Evolutionary conservation across 768 basidiomycete species (phyloP).

Genomic region (Pisolithus tinctorius): DNA sequence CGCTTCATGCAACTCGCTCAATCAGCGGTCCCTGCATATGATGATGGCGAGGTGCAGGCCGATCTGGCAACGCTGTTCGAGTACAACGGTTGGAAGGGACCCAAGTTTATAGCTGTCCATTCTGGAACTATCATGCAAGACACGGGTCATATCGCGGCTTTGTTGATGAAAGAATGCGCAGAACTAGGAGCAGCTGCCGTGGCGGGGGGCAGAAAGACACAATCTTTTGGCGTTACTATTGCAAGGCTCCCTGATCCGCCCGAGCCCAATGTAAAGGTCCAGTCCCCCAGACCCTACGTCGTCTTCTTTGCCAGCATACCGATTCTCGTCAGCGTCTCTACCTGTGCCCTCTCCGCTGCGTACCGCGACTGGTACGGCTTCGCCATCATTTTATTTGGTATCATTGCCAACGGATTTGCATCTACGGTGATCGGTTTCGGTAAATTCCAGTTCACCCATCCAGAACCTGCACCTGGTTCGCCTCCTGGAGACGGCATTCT

Average conservation of each 20-base stretch:
- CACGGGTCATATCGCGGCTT: conserved; percentile 24
- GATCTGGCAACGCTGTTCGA: conserved; percentile 18
- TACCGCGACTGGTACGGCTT: conserved; percentile 26
- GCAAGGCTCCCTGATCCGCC: conserved; percentile 7
- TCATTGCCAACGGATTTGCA: conserved; percentile 23
- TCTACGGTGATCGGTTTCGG: conserved; percentile 21
- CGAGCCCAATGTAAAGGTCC: background rate
- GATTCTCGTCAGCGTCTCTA: conserved; percentile 16
- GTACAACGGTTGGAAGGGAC: conserved; percentile 21
- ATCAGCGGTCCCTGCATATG: background rate
- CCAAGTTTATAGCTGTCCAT: conserved; percentile 18
- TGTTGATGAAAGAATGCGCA: conserved; percentile 16
- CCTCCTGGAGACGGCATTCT: conserved; percentile 25
- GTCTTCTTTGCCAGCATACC: conserved; percentile 11
- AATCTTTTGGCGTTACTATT: conserved; percentile 12
- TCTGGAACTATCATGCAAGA: conserved; percentile 21
- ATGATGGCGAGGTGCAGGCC: background rate
- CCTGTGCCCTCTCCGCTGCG: conserved; percentile 18
- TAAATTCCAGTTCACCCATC: conserved; percentile 11
- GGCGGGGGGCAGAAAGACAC: conserved; percentile 9
- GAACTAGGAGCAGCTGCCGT: background rate
- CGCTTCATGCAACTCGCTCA: conserved; percentile 24
- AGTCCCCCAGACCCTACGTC: conserved; percentile 2
- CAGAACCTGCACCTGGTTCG: conserved; percentile 9
- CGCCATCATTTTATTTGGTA: conserved; percentile 24